Conservation (phyloP, 2,329 filamentous ascomycete genomes). For the Phialemoniopsis sp. region DNA sequence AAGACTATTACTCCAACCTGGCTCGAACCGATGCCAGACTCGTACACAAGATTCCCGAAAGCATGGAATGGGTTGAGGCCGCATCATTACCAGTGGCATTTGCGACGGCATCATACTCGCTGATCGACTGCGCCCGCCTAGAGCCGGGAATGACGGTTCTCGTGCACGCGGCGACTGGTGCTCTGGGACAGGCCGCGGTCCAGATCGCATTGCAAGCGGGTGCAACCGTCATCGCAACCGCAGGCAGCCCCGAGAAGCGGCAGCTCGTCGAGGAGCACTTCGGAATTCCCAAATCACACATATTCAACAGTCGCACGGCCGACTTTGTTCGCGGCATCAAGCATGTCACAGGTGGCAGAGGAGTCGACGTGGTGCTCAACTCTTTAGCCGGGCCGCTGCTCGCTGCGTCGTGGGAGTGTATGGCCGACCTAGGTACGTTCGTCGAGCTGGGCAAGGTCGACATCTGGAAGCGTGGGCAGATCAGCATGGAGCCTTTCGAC, state of each 20-base stretch:
- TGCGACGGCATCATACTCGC: constrained; percentile 3
- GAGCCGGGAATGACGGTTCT: constrained; percentile 7
- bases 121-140: constrained; percentile 4
- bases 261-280: constrained; percentile 16
- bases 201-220: constrained; percentile 7
- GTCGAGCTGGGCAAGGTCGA: constrained; percentile 28
- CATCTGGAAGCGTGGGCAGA: too few species aligned
- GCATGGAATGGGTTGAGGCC: too few species aligned
- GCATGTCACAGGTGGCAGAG: constrained; percentile 7
- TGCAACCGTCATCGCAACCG: constrained; percentile 21
- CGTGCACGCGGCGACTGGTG: constrained; percentile 10
- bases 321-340: constrained; percentile 14
- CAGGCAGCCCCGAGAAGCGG: constrained; percentile 18
- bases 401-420: constrained; percentile 14
- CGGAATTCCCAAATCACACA: constrained; percentile 14
- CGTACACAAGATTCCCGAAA: too few species aligned
- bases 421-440: constrained; percentile 29
- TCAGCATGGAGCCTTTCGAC: too few species aligned
- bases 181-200: constrained; percentile 10
- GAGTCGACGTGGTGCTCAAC: constrained; percentile 11
- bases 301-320: constrained; percentile 14
- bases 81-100: constrained; percentile 8
- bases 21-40: too few species aligned
- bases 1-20: too few species aligned
- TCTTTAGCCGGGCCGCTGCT: constrained; percentile 9